Percentiles rank a stretch among this genome's conserved stretches.
phyloP scores from a whole-genome alignment of 129 eudicot genomes.

The Arctium minus region DNA sequence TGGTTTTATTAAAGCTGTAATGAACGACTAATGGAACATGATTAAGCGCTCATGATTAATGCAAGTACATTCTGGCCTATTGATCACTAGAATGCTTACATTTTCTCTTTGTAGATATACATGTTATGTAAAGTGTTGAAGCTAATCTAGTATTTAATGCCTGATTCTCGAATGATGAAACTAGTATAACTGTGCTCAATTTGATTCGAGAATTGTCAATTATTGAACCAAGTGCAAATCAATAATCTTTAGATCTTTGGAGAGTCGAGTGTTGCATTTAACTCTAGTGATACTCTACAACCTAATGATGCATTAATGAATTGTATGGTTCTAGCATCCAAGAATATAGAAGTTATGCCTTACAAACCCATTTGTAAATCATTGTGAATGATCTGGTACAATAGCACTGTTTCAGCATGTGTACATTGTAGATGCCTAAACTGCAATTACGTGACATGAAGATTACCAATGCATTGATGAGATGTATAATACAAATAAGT shows the following conservation, averaged over 20 bases:
- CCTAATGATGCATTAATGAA: not conserved
- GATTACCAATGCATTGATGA: too few species aligned
- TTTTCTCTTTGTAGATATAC: too few species aligned
- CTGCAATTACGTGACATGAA: too few species aligned
- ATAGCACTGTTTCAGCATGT: not conserved
- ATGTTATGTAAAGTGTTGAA: not conserved
- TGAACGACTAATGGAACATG: constrained; percentile 1
- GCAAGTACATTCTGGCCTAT: not conserved
- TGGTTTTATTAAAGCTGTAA: not conserved
- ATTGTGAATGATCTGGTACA: not conserved
- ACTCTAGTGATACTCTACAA: not conserved
- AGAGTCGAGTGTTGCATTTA: not conserved
- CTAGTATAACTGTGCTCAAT: not conserved
- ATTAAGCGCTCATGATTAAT: not conserved
- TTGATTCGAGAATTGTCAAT: not conserved
- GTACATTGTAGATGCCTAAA: not conserved
- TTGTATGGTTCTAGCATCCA: not conserved
- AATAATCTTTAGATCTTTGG: not conserved
- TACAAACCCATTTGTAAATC: not conserved
- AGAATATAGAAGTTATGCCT: not conserved
- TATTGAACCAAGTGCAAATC: not conserved
- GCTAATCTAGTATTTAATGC: not conserved
- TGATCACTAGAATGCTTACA: not conserved
- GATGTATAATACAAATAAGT: too few species aligned
- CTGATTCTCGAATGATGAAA: not conserved